Conservation (phyloP, 2,329 filamentous ascomycete species). For the Aureobasidium mangrovei region DNA sequence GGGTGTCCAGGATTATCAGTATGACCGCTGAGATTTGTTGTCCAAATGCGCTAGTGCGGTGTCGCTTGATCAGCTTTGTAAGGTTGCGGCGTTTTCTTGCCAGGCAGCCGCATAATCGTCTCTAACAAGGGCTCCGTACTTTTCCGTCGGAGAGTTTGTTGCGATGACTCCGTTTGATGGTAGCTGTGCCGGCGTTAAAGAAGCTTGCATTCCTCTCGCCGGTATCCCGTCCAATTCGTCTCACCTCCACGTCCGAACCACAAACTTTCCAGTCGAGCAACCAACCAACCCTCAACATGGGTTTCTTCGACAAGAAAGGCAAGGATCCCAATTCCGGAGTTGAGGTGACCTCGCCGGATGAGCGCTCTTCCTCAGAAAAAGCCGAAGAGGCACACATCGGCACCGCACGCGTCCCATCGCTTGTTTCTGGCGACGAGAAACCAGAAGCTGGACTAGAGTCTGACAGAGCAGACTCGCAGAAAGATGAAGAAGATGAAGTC, state of each 20-base stretch:
- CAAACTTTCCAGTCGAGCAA: not conserved
- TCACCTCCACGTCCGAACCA: not conserved
- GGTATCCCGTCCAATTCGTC: not conserved
- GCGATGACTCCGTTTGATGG: slow-evolving; percentile 3
- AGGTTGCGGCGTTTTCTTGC: slow-evolving; percentile 5
- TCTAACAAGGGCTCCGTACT: not conserved
- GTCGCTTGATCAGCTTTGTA: not conserved
- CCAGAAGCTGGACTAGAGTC: not conserved
- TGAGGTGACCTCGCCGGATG: not conserved
- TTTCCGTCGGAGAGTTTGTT: slow-evolving; percentile 9
- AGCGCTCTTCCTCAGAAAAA: not conserved
- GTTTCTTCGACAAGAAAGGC: slow-evolving; percentile 3
- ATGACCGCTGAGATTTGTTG: not conserved
- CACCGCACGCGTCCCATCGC: not conserved
- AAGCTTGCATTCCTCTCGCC: slow-evolving; percentile 2
- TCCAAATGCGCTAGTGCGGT: slow-evolving; percentile 1
- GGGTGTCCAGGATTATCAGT: not conserved
- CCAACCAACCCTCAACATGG: slow-evolving; percentile 1
- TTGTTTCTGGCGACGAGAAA: slow-evolving; percentile 2
- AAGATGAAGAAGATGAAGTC: slow-evolving; percentile 20
- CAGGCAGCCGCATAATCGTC: slow-evolving; percentile 4
- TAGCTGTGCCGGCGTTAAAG: not conserved
- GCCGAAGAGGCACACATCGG: not conserved
- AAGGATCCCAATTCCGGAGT: not conserved
- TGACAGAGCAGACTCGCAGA: not conserved